A percentile compares a stretch with the other conserved stretches of the same genome.
Conservation (phyloP, 1,284 basidiomycete genomes). For the Xerocomus nothofagi region DNA sequence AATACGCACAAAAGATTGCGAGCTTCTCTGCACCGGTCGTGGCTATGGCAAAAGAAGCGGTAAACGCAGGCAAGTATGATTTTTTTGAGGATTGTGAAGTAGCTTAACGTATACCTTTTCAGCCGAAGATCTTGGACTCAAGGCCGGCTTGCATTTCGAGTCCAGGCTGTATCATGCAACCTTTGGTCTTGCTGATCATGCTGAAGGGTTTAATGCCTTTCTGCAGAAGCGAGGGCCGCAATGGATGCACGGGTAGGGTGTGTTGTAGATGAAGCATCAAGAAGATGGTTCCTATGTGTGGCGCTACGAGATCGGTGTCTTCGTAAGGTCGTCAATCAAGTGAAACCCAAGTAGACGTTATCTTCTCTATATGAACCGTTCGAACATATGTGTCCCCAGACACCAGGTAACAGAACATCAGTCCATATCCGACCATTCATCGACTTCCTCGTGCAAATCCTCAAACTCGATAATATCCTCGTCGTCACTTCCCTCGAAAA, state of each 20-base stretch:
- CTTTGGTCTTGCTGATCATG: conserved; percentile 67
- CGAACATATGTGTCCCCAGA: too few species aligned
- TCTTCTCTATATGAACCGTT: too few species aligned
- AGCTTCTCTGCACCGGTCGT: conserved; percentile 34
- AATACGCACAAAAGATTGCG: conserved; percentile 31
- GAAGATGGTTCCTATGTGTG: too few species aligned
- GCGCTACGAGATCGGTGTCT: too few species aligned
- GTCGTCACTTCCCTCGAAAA: conserved; percentile 48
- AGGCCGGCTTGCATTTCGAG: conserved; percentile 60
- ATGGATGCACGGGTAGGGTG: conserved; percentile 28
- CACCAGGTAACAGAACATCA: neutral
- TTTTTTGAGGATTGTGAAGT: neutral
- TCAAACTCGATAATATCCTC: conserved; percentile 35
- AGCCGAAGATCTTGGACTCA: conserved; percentile 61
- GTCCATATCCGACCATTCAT: conserved; percentile 20
- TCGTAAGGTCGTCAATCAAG: neutral
- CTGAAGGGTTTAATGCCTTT: conserved; percentile 66
- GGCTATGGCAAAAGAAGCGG: conserved; percentile 58
- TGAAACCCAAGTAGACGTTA: neutral
- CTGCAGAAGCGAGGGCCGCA: conserved; percentile 58
- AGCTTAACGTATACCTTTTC: conserved; percentile 1
- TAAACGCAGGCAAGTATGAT: conserved; percentile 57
- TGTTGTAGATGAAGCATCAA: neutral
- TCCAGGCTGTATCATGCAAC: conserved; percentile 64
- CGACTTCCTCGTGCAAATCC: conserved; percentile 20